A percentile compares a stretch with the other conserved stretches of the same genome.
Conservation (phyloP, 352 stramenopile genomes). For the Phytophthora melonis region DNA sequence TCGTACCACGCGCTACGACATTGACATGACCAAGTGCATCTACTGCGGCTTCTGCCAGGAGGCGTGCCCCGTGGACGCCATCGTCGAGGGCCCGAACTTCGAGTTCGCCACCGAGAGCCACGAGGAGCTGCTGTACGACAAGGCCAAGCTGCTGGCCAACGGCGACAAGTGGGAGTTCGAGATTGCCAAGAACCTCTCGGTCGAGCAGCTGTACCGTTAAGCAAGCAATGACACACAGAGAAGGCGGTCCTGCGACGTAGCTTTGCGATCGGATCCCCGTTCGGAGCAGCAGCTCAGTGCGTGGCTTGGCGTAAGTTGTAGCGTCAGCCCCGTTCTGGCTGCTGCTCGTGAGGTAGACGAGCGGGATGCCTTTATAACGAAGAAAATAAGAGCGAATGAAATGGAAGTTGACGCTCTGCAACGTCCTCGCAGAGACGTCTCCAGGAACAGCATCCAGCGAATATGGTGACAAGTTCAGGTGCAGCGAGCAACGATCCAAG, state of each 20-base stretch:
- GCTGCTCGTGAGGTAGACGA: slow-evolving; percentile 13
- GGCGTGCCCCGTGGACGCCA: slow-evolving; percentile 99
- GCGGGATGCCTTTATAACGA: slow-evolving; percentile 40
- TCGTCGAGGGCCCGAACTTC: slow-evolving; percentile 99
- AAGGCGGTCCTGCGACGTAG: slow-evolving; percentile 7
- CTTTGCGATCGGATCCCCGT: slow-evolving; percentile 1
- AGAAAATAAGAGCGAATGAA: slow-evolving; percentile 47
- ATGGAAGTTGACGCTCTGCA: slow-evolving; percentile 31
- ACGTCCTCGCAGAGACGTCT: background rate
- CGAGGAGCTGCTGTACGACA: slow-evolving; percentile 99
- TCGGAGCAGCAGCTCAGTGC: background rate
- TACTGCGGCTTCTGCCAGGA: slow-evolving; percentile 98
- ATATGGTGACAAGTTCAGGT: background rate
- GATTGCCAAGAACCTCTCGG: slow-evolving; percentile 99
- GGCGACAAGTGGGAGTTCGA: slow-evolving; percentile 99
- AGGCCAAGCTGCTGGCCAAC: slow-evolving; percentile 99
- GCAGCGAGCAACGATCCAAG: background rate
- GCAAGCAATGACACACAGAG: slow-evolving; percentile 9
- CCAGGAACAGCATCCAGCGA: background rate
- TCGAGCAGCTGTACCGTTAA: slow-evolving; percentile 99
- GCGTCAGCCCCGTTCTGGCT: slow-evolving; percentile 1
- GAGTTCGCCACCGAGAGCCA: slow-evolving; percentile 99
- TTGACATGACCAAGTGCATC: slow-evolving; percentile 99
- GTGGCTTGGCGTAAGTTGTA: slow-evolving; percentile 18
- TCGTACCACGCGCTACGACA: slow-evolving; percentile 99